These are phyloP conservation scores for Aspergillus bertholletiae DNA, from an alignment of 495 filamentous ascomycete species.

Conservation along the genomic window DNA sequence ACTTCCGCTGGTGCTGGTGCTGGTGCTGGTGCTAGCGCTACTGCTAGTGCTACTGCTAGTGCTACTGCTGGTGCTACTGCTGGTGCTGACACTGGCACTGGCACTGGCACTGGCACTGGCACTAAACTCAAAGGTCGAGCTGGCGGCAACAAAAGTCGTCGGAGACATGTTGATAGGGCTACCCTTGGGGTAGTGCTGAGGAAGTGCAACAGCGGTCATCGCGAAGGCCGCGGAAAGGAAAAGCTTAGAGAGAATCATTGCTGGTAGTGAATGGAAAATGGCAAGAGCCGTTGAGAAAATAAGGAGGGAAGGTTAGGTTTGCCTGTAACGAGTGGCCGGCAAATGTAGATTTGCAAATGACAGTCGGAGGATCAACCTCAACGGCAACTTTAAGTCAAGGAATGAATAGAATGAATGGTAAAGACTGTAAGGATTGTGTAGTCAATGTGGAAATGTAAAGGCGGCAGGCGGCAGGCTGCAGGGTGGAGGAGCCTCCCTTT, in stretches of 20 bases:
- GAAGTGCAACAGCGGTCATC: constrained; percentile 16
- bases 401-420: not conserved
- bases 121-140: constrained; percentile 3
- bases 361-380: not conserved
- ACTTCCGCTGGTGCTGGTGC: constrained; percentile 1
- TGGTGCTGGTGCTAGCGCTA: not conserved
- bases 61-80: constrained; percentile 10
- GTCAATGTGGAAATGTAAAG: not conserved
- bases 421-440: not conserved
- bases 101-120: constrained; percentile 7
- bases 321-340: not conserved
- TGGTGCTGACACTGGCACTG: too few species aligned
- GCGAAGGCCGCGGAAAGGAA: constrained; percentile 15
- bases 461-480: not conserved
- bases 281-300: not conserved
- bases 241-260: constrained; percentile 24
- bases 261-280: not conserved
- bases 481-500: too few species aligned
- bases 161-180: constrained; percentile 7
- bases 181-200: not conserved
- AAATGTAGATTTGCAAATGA: not conserved
- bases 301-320: not conserved
- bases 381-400: not conserved
- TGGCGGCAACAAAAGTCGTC: not conserved
- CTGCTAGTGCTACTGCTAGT: constrained; percentile 14